Evolutionary conservation across 139 green algal species (phyloP).

Genomic region (Pseudopediastrum boryanum): DNA sequence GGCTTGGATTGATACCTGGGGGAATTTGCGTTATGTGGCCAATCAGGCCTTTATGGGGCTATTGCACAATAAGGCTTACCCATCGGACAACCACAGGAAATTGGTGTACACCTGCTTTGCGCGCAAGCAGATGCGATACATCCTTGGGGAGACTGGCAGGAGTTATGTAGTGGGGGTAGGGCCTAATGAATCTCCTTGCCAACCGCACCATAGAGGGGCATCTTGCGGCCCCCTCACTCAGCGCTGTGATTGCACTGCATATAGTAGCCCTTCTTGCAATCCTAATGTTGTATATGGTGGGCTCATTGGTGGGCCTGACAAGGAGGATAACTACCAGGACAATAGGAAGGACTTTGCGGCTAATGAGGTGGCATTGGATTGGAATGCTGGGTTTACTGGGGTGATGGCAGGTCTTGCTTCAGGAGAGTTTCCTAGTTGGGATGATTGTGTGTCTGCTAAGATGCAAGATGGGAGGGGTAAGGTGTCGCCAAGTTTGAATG

Average conservation of each 20-base stretch:
- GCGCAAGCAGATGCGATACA: conserved; percentile 64
- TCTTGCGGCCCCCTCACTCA: conserved; percentile 46
- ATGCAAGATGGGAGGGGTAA: conserved; percentile 1
- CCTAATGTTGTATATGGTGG: conserved; percentile 64
- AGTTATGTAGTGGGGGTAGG: conserved; percentile 30
- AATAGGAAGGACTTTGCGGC: conserved; percentile 27
- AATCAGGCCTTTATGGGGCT: conserved; percentile 63
- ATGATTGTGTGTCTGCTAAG: conserved; percentile 29
- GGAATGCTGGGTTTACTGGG: conserved; percentile 53
- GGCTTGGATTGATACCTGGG: conserved; percentile 40
- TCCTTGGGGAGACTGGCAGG: conserved; percentile 60
- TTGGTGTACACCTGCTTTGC: conserved; percentile 67
- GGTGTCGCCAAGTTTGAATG: neutral
- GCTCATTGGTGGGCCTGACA: conserved; percentile 64
- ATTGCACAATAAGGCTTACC: conserved; percentile 34
- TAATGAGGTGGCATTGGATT: conserved; percentile 54
- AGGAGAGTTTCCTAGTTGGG: neutral
- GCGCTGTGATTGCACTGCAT: conserved; percentile 32
- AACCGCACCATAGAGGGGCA: conserved; percentile 63
- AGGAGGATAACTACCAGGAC: conserved; percentile 42
- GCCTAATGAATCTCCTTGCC: conserved; percentile 41
- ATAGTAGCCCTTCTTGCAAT: conserved; percentile 45
- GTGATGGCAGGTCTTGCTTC: conserved; percentile 37
- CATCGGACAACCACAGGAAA: conserved; percentile 4
- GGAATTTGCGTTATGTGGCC: conserved; percentile 58